Percentiles rank a stretch among this genome's conserved stretches.
These are phyloP conservation scores for Hemisphaericaspora xylanilytica DNA, from an alignment of 1,139 yeast genomes.

Conservation along the genomic window DNA sequence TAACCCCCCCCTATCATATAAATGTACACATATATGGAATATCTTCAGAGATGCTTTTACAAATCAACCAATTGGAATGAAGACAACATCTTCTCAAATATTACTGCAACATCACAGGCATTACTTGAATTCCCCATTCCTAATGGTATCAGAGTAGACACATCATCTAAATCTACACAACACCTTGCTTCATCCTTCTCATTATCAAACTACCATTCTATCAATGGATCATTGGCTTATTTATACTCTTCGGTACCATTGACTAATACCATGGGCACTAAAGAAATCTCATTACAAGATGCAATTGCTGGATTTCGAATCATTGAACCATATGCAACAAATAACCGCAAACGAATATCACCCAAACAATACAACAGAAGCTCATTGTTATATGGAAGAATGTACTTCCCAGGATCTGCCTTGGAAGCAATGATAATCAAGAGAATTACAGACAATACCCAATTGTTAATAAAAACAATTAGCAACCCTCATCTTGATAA, in stretches of 20 bases:
- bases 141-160: slow-evolving; percentile 59
- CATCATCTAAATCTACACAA: slow-evolving; percentile 71
- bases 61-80: slow-evolving; percentile 71
- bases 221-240: slow-evolving; percentile 84
- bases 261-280: slow-evolving; percentile 50
- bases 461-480: slow-evolving; percentile 70
- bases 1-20: not conserved
- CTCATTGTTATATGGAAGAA: slow-evolving; percentile 63
- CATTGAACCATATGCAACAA: slow-evolving; percentile 42
- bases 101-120: slow-evolving; percentile 67
- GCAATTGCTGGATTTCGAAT: slow-evolving; percentile 77
- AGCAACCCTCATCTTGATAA: slow-evolving; percentile 62
- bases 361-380: slow-evolving; percentile 7
- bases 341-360: slow-evolving; percentile 3
- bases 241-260: slow-evolving; percentile 67
- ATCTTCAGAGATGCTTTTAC: slow-evolving; percentile 70
- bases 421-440: slow-evolving; percentile 86
- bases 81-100: slow-evolving; percentile 71
- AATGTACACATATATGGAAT: slow-evolving; percentile 86
- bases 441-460: slow-evolving; percentile 58
- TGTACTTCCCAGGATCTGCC: slow-evolving; percentile 85
- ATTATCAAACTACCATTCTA: slow-evolving; percentile 61
- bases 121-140: slow-evolving; percentile 78
- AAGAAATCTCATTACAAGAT: slow-evolving; percentile 58
- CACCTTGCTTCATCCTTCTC: slow-evolving; percentile 75